phyloP scores from a whole-genome alignment of 371 early-diverging fungal species.

The Apophysomyces elegans region DNA sequence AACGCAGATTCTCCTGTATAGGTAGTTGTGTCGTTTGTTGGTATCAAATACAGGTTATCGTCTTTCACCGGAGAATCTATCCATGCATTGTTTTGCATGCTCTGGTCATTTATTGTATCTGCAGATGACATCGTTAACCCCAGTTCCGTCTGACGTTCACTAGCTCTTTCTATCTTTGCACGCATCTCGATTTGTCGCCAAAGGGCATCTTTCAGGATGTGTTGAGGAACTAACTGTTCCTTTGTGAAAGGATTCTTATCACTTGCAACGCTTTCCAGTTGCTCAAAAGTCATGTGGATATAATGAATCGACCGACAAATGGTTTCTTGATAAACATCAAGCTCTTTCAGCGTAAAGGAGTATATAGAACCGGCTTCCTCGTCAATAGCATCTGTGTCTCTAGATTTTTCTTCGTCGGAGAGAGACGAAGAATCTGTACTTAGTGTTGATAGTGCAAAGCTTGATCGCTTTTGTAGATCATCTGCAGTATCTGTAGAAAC shows the following conservation, averaged over 20 bases:
- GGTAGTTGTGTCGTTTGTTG: constrained; percentile 57
- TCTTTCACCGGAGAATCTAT: not conserved
- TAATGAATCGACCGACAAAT: constrained; percentile 50
- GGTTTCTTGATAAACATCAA: constrained; percentile 30
- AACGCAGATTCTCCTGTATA: constrained; percentile 49
- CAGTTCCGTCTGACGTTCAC: constrained; percentile 42
- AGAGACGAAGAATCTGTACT: not conserved
- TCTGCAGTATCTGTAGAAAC: constrained; percentile 1
- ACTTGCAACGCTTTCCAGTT: constrained; percentile 43
- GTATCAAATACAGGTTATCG: constrained; percentile 35
- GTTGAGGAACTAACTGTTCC: constrained; percentile 33
- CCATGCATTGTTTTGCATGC: constrained; percentile 8
- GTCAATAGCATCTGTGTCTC: not conserved
- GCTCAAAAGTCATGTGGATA: constrained; percentile 65
- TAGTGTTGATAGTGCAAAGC: constrained; percentile 18
- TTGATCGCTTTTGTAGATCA: constrained; percentile 18
- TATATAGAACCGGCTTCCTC: constrained; percentile 6
- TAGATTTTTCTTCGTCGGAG: not conserved
- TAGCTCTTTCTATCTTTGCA: constrained; percentile 47
- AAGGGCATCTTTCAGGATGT: constrained; percentile 52
- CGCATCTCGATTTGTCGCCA: constrained; percentile 60
- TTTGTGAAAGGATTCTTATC: constrained; percentile 53
- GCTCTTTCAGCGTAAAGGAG: constrained; percentile 21
- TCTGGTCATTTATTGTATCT: not conserved
- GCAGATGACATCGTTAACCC: constrained; percentile 26